Evolutionary conservation across 2,329 filamentous ascomycete species (phyloP).

Genomic region (Monosporascus ibericus): DNA sequence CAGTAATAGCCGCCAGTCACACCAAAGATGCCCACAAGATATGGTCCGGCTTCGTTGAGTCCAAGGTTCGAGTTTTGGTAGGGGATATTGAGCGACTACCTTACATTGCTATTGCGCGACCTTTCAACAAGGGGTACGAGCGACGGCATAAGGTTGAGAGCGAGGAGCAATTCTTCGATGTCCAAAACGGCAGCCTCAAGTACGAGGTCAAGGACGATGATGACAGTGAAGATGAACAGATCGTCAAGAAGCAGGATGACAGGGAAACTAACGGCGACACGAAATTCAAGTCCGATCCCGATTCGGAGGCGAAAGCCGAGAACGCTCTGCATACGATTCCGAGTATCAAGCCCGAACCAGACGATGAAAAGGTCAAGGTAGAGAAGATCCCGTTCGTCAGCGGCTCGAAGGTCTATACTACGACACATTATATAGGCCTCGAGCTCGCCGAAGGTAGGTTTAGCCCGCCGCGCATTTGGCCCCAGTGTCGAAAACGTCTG

Average conservation of each 20-base stretch:
- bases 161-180: constrained; percentile 45
- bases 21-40: constrained; percentile 78
- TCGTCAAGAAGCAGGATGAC: constrained; percentile 23
- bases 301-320: constrained; percentile 39
- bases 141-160: constrained; percentile 65
- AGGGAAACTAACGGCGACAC: constrained; percentile 6
- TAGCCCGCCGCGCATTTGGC: background rate
- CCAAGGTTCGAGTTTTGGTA: constrained; percentile 82
- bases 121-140: constrained; percentile 90
- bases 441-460: constrained; percentile 67
- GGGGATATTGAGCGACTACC: constrained; percentile 74
- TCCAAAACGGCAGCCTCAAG: constrained; percentile 47
- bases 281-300: constrained; percentile 6
- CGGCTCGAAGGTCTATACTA: constrained; percentile 63
- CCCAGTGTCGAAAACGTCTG: constrained; percentile 7
- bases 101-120: constrained; percentile 76
- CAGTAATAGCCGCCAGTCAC: constrained; percentile 74
- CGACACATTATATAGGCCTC: constrained; percentile 90
- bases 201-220: constrained; percentile 33
- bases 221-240: constrained; percentile 9
- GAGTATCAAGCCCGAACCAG: constrained; percentile 17
- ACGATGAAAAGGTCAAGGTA: constrained; percentile 17
- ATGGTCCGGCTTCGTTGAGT: constrained; percentile 91
- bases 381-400: constrained; percentile 16
- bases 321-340: constrained; percentile 34